Evolutionary conservation across 352 stramenopile species (phyloP), one percentile per base, ranked within the genome.

Genomic region (Globisporangium recalcitrans): DNA sequence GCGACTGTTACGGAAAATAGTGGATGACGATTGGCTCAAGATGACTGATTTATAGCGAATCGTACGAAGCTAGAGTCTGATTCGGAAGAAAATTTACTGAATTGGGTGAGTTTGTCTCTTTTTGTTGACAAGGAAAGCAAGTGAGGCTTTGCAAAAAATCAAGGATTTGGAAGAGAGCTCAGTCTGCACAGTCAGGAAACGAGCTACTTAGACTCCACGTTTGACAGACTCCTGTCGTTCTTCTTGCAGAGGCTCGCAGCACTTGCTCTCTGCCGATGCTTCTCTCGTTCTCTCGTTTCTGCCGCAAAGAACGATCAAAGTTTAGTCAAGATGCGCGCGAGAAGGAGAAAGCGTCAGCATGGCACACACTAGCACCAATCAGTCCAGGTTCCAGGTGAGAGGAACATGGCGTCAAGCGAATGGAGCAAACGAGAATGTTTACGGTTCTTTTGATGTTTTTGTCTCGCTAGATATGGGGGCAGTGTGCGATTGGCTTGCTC

Each of bases 21-120:
- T n/a, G 38, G 4, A 7, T 11, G 44, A 1, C 13, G n/a, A 51
- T 51, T 51, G 44, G 44, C 21, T 51, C n/a, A 51, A 51, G 26
- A 51, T 51, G 44, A 51, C 10, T 51, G 8, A 27, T 51, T 51
- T 51, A 46, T 51, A 51, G n/a, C 44, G 44, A 51, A 51, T 51
- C 44, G 27, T 11, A 13, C 8, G 21, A 44, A n/a, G 19, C n/a
- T 42, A 13, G 19, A 42, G 16, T 46, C 38, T 22, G 38, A 46
- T 21, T 46, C 16, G 38, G 38, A 46, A 6, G 38, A 46, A 46
- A 46, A 21, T 21, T 6, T 16, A 14, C n/a, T n/a, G n/a, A 42
- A 42, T 44, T 46, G 38, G 38, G 38, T 46, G 38, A 46, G n/a
- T 22, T 46, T 31, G n/a, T n/a, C n/a, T n/a, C n/a, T n/a, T n/a